Base-by-base conservation (phyloP, 2,329 filamentous ascomycete genomes). In the Penicillium griseofulvum region DNA sequence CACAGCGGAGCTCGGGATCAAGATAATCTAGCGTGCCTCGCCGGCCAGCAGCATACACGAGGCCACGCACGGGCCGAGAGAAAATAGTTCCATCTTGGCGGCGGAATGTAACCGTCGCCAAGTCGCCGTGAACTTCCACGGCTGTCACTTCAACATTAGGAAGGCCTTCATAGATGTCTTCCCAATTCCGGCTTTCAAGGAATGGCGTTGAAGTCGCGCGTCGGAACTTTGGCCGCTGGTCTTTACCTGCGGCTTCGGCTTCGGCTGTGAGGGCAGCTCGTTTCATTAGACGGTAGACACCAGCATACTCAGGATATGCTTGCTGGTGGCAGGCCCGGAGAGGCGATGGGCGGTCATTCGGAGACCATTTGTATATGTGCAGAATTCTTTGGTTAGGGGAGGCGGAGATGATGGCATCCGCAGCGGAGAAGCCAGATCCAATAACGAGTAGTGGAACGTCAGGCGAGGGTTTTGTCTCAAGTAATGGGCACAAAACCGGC, bases 241-340 rank as follows among this genome's bases (percentile, higher is more conserved):
- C 57, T 37, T 62, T 56, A 5, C 38, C 43, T 5, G 41, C 22
- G 8, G 61, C 24, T 5, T 41, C 22, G 8, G 61, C 24, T 28
- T 58, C 47, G 33, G 61, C 61, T 19, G 65, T 58, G 28, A 71
- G 54, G 4, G 72, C 73, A 17, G 81, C 79, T 9, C 79, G 73
- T 67, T 84, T 85, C 83, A 86, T 86, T 39, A 81, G 73, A 14
- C 81, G 76, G 60, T 86, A 85, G 1, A 86, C 75, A 9, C 79
- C 77, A 0, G 83, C 83, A 64, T 86, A 86, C 58, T 86, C 83
- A 0, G 83, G 83, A 62, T 86, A 86, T 29, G 83, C 83, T 42
- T 81, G 78, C 44, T 82, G 80, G 62, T 86, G 83, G 55, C 83
- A 86, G 36, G 79, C 78, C 19, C 80, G 79, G 12, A 86, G 69